Base-by-base conservation (phyloP, 2,329 filamentous ascomycete species). In the Stemphylium vesicarium region DNA sequence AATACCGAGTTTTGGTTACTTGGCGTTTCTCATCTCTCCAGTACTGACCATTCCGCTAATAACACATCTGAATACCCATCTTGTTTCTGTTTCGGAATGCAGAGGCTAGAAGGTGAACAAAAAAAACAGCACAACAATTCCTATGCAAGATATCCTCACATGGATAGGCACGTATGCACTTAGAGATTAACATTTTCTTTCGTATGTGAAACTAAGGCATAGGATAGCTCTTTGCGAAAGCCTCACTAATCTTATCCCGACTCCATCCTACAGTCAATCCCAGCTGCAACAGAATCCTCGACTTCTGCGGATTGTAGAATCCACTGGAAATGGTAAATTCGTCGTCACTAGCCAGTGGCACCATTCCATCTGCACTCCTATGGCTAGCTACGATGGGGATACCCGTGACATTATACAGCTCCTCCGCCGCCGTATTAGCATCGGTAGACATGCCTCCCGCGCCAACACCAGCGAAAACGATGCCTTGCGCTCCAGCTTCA, bases 391-490 rank as follows among this genome's bases (percentile, higher is more conserved):
- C 78, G 13, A 85, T 78, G 4, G 82, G 79, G 0, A 79, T 80
- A 8, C 75, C 73, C 12, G 80, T 79, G 13, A 77, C 77, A 56
- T 78, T 77, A 46, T 80, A 77, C 6, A 83, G 64, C 5, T 73
- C 70, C 45, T 80, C 70, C 9, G 84, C 77, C 18, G 77, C 79
- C 2, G 60, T 8, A 13, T 37, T 58, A 0, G 69, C 68, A 12
- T 49, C 61, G 1, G 18, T 13, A 3, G 64, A 65, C 40, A 82
- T 79, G 1, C 80, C 80, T 5, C 84, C 84, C 2, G 82, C 82
- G 1, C 84, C 84, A 32, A 83, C 77, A 6, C 83, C 84, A 0
- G 83, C 84, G 18, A 81, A 80, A 1, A 86, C 81, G 9, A 87
- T 75, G 1, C 84, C 84, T 56, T 80, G 68, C 0, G 84, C 82